Base-by-base conservation (phyloP, 768 basidiomycete genomes). In the Russula lepida region DNA sequence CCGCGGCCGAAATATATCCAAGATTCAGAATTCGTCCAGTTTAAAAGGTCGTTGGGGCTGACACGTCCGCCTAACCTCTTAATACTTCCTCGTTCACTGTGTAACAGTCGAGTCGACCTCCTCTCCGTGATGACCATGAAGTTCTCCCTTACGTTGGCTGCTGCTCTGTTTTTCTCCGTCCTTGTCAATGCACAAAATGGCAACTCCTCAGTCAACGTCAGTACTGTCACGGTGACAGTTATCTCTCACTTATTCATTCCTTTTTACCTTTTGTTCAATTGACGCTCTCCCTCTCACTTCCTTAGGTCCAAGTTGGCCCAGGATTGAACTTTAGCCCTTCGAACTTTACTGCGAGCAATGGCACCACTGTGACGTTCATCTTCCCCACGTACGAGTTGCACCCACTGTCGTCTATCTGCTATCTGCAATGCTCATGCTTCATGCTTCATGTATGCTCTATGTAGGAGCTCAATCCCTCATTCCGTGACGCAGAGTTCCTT, bases 351-450 rank as follows among this genome's bases (percentile, higher is more conserved):
- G 82, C 82, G 0, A 27, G 75, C 6, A 76, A 78, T 21, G 79
- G 79, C 23, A 78, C 80, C n/a, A 59, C 71, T 2, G 76, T 84
- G 32, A 80, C 78, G 3, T 84, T 84, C 72, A 79, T 71, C 66
- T 80, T 83, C 75, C 78, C 81, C 11, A 63, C 65, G 81, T 81
- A 59, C 62, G 67, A 19, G 21, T 25, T 27, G 12, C 39, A 44
- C 4, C 35, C 3, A 0, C 15, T 21, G 23, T 8, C 11, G 0
- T 48, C 39, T 19, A 17, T 35, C 30, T 32, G 3, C 39, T 19
- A 17, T 35, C 30, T 32, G 3, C 25, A 25, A 33, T 46, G 33
- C 64, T 63, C 54, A 62, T 54, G 4, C 49, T n/a, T n/a, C n/a
- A n/a, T n/a, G n/a, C n/a, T n/a, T 63, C 54, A 62, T 54, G 4